phyloP scores from a whole-genome alignment of 768 basidiomycete genomes.

The Boletus bicolor region DNA sequence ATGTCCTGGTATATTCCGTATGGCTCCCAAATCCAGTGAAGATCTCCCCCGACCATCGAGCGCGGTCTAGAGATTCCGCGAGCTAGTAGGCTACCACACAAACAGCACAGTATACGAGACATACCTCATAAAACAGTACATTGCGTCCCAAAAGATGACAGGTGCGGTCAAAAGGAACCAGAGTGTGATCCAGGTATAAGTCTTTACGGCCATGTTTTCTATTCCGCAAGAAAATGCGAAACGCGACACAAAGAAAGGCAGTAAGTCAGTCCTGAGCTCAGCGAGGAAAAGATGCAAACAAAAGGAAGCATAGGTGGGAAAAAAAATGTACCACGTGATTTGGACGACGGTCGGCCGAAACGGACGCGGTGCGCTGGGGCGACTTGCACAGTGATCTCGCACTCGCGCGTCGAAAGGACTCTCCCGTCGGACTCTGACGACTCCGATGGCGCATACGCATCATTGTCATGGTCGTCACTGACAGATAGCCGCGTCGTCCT shows the following conservation, averaged over 20 bases:
- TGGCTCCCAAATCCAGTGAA: constrained; percentile 90
- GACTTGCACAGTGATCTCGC: not conserved
- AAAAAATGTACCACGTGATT: constrained; percentile 3
- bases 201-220: constrained; percentile 46
- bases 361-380: not conserved
- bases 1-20: constrained; percentile 78
- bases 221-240: no score
- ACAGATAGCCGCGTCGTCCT: not conserved
- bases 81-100: not conserved
- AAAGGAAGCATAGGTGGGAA: not conserved
- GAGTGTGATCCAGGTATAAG: constrained; percentile 54
- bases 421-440: not conserved
- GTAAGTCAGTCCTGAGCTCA: no score
- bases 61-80: constrained; percentile 54
- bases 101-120: not conserved
- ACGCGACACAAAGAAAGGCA: no score
- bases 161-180: constrained; percentile 58
- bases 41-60: constrained; percentile 83
- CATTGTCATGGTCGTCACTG: not conserved
- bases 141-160: constrained; percentile 74
- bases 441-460: not conserved
- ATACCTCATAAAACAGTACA: constrained; percentile 79
- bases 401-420: not conserved
- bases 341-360: not conserved
- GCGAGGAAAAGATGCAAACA: not conserved